Evolutionary conservation across 2,329 filamentous ascomycete species (phyloP).

Genomic region (Claviceps digitariae): DNA sequence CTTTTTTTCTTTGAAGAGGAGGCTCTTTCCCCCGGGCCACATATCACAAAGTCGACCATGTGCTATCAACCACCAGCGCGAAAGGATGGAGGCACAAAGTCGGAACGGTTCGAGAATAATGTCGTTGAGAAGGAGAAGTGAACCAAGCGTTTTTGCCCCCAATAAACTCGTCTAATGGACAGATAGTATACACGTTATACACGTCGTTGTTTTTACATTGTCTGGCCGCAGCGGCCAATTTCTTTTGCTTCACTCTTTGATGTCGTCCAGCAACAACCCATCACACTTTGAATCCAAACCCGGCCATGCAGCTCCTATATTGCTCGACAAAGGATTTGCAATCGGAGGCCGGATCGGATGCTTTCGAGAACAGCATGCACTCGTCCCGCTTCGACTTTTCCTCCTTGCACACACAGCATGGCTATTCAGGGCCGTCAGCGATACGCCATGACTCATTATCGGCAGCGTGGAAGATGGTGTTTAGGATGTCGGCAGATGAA

Average conservation of each 20-base stretch:
- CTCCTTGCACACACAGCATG: constrained; percentile 94
- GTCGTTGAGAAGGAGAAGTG: constrained; percentile 1
- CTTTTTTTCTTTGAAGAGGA: background rate
- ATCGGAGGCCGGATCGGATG: constrained; percentile 67
- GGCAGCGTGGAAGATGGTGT: no score
- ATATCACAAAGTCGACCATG: background rate
- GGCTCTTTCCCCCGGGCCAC: background rate
- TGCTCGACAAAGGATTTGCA: constrained; percentile 72
- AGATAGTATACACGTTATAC: constrained; percentile 14
- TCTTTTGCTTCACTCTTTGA: background rate
- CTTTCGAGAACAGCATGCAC: constrained; percentile 94
- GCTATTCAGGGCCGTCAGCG: constrained; percentile 35
- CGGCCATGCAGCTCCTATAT: constrained; percentile 85
- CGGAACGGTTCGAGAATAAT: background rate
- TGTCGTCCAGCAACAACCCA: background rate
- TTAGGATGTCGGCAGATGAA: no score
- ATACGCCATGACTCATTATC: background rate
- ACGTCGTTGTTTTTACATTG: background rate
- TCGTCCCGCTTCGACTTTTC: constrained; percentile 90
- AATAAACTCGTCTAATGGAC: constrained; percentile 7
- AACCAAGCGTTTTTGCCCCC: constrained; percentile 1
- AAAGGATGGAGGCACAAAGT: background rate
- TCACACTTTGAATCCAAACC: constrained; percentile 72
- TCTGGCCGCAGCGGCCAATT: background rate
- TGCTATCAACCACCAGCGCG: background rate